These are phyloP conservation scores for Cladosporium austrohemisphaericum DNA, from an alignment of 2,329 filamentous ascomycete species.

Conservation along the genomic window DNA sequence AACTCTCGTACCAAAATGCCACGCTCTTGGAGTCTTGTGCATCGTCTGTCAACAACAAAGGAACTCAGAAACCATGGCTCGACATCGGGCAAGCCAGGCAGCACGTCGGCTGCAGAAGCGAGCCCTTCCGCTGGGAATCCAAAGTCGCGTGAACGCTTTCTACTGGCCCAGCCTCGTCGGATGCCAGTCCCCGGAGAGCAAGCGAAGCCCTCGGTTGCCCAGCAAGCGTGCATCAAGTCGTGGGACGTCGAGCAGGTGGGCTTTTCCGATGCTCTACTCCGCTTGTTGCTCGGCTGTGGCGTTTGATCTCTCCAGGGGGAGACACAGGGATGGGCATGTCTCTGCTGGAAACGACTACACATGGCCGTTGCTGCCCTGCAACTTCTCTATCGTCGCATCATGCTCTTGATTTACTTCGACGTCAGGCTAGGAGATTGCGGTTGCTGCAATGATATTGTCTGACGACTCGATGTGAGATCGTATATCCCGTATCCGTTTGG, in stretches of 20 bases:
- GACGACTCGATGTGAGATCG: not conserved
- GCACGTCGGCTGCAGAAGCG: constrained; percentile 8
- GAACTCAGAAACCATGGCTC: not conserved
- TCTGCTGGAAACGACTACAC: constrained; percentile 7
- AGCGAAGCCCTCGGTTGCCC: constrained; percentile 1
- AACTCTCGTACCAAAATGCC: too few relatives aligned
- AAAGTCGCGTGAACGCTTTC: constrained; percentile 7
- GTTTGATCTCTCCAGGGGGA: constrained; percentile 9
- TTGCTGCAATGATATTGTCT: not conserved
- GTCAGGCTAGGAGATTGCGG: not conserved
- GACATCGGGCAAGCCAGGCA: not conserved
- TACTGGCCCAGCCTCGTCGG: constrained; percentile 8
- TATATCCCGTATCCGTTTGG: not conserved
- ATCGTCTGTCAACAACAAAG: not conserved
- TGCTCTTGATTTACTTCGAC: not conserved
- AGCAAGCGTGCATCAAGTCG: constrained; percentile 2
- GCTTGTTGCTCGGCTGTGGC: constrained; percentile 3
- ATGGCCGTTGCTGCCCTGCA: not conserved
- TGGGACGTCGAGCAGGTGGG: constrained; percentile 8
- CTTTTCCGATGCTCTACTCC: not conserved
- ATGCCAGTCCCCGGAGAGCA: not conserved
- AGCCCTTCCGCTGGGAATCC: constrained; percentile 11
- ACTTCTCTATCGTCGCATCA: not conserved
- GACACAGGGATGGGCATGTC: constrained; percentile 11
- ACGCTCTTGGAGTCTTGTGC: too few relatives aligned